phyloP scores from a whole-genome alignment of 768 basidiomycete genomes.

The Infundibulicybe gibba region DNA sequence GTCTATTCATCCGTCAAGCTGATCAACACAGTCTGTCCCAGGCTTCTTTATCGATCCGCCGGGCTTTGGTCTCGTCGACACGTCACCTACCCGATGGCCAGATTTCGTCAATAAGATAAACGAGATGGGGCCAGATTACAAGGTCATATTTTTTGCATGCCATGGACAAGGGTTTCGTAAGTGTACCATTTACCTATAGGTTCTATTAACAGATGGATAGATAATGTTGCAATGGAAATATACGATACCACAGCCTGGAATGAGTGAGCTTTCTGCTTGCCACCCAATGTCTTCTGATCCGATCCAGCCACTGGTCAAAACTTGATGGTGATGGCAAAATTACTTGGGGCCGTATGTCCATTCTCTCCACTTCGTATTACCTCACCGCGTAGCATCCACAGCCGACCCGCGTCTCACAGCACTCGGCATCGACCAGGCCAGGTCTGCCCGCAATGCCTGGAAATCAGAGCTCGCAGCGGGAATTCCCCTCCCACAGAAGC shows the following conservation, averaged over 20 bases:
- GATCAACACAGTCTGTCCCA: too few relatives aligned
- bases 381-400: not conserved
- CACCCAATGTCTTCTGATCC: not conserved
- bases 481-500: conserved; percentile 36
- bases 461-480: conserved; percentile 22
- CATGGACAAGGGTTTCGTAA: not conserved
- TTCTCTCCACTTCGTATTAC: not conserved
- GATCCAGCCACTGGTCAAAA: not conserved
- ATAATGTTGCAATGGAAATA: not conserved
- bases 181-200: not conserved
- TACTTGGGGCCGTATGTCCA: not conserved
- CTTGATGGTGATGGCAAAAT: not conserved
- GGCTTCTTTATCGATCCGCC: not conserved
- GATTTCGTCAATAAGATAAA: not conserved
- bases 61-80: not conserved
- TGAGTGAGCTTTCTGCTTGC: not conserved
- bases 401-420: conserved; percentile 41
- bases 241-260: not conserved
- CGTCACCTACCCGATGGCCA: not conserved
- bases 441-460: conserved; percentile 34
- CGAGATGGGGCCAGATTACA: not conserved
- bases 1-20: too few relatives aligned
- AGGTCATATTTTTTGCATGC: not conserved
- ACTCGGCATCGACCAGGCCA: conserved; percentile 41
- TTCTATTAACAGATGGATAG: not conserved